These are phyloP conservation scores for Pseudogymnoascus sp. DNA, from an alignment of 2,329 filamentous ascomycete species.

Conservation along the genomic window DNA sequence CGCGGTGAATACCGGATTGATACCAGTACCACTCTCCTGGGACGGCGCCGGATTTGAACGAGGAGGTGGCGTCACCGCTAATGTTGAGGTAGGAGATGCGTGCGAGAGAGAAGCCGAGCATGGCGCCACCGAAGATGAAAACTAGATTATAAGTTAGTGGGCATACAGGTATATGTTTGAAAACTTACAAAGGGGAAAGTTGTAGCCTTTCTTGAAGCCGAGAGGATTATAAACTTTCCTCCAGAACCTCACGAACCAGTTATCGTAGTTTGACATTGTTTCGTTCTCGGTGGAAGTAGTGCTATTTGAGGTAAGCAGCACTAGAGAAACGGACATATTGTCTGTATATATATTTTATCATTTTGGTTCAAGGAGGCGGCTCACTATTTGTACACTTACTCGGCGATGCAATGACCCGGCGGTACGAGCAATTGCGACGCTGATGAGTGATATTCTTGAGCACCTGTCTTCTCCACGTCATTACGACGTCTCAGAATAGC, in stretches of 20 bases:
- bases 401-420: not conserved
- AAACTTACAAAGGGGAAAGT: slow-evolving; percentile 40
- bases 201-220: slow-evolving; percentile 48
- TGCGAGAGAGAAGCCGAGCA: slow-evolving; percentile 19
- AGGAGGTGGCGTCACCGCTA: slow-evolving; percentile 20
- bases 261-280: not conserved
- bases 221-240: slow-evolving; percentile 56
- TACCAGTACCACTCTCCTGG: slow-evolving; percentile 38
- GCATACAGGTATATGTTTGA: not conserved
- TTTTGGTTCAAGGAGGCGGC: not conserved
- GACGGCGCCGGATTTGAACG: slow-evolving; percentile 17
- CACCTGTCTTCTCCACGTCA: not conserved
- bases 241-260: slow-evolving; percentile 23
- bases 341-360: not conserved
- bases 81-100: slow-evolving; percentile 17
- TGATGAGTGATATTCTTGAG: not conserved
- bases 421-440: not conserved
- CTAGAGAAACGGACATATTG: not conserved
- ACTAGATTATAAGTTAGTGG: slow-evolving; percentile 3
- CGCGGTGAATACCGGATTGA: slow-evolving; percentile 22
- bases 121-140: slow-evolving; percentile 19
- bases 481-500: not conserved
- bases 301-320: not conserved
- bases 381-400: not conserved
- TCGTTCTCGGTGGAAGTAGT: not conserved